Evolutionary conservation across 177 flowering plant genomes (phyloP).

Genomic region (Vitis hybrid): DNA sequence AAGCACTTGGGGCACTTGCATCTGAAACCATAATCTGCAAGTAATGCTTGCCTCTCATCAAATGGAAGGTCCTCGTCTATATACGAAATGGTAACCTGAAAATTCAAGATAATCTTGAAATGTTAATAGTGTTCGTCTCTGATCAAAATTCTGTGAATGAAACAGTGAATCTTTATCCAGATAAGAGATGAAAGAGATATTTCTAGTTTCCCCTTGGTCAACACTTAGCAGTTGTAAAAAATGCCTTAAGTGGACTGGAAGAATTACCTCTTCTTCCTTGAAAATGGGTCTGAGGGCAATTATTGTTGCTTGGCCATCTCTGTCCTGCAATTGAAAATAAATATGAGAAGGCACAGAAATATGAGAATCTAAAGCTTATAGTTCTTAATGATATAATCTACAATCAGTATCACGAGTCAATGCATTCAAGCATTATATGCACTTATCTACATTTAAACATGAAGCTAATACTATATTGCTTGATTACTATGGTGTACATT

Average conservation of each 20-base stretch:
- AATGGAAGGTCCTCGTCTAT: conserved; percentile 81
- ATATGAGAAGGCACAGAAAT: too few relatives aligned
- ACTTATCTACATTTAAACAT: too few relatives aligned
- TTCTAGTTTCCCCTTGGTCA: background rate
- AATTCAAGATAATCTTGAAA: conserved; percentile 7
- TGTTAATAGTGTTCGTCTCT: background rate
- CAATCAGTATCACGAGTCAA: too few relatives aligned
- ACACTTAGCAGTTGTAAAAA: background rate
- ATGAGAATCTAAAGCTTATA: too few relatives aligned
- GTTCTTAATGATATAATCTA: too few relatives aligned
- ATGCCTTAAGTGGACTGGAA: background rate
- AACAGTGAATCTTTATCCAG: background rate
- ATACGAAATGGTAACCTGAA: conserved; percentile 90
- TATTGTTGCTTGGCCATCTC: conserved; percentile 91
- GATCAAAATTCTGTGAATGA: background rate
- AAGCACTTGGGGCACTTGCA: conserved; percentile 77
- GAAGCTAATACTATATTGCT: too few relatives aligned
- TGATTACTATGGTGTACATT: too few relatives aligned
- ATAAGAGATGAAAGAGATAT: too few relatives aligned
- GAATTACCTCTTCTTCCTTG: conserved; percentile 84
- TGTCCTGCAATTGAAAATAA: conserved; percentile 58
- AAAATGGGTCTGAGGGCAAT: conserved; percentile 54
- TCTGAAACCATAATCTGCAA: conserved; percentile 90
- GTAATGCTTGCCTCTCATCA: conserved; percentile 72
- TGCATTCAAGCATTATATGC: too few relatives aligned